Percentiles rank a stretch among this genome's conserved stretches.
Evolutionary conservation across 352 stramenopile species (phyloP).

Genomic region (Phytophthora lateralis): DNA sequence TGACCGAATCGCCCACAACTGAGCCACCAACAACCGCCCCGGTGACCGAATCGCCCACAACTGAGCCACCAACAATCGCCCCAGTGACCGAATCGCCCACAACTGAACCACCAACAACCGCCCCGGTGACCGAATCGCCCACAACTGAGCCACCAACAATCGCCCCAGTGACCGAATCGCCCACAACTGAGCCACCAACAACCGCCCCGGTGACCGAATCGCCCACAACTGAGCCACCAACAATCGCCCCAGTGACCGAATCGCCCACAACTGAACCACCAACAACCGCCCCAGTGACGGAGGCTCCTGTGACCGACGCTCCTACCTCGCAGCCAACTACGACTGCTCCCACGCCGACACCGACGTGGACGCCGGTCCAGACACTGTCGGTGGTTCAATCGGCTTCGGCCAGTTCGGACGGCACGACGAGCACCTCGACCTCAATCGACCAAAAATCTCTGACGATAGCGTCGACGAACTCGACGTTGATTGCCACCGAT

Average conservation of each 20-base stretch:
- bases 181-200: slow-evolving; percentile 2
- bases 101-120: not conserved
- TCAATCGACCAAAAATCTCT: slow-evolving; percentile 2
- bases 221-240: not conserved
- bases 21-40: slow-evolving; percentile 1
- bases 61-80: not conserved
- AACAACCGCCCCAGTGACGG: not conserved
- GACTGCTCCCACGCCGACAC: slow-evolving; percentile 1
- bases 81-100: not conserved
- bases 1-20: slow-evolving; percentile 1
- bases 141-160: slow-evolving; percentile 7
- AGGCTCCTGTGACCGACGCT: not conserved
- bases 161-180: not conserved
- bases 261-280: not conserved
- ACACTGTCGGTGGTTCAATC: slow-evolving; percentile 7
- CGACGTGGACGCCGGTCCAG: slow-evolving; percentile 1
- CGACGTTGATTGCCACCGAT: not conserved
- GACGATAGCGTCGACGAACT: slow-evolving; percentile 1
- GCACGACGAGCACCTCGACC: not conserved
- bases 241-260: not conserved
- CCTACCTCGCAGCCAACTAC: not conserved
- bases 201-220: slow-evolving; percentile 1
- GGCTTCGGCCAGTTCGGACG: slow-evolving; percentile 6
- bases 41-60: slow-evolving; percentile 6
- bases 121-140: not conserved